These are phyloP conservation scores for Scheffersomyces stambukii DNA, from an alignment of 1,139 yeast species.

Conservation along the genomic window DNA sequence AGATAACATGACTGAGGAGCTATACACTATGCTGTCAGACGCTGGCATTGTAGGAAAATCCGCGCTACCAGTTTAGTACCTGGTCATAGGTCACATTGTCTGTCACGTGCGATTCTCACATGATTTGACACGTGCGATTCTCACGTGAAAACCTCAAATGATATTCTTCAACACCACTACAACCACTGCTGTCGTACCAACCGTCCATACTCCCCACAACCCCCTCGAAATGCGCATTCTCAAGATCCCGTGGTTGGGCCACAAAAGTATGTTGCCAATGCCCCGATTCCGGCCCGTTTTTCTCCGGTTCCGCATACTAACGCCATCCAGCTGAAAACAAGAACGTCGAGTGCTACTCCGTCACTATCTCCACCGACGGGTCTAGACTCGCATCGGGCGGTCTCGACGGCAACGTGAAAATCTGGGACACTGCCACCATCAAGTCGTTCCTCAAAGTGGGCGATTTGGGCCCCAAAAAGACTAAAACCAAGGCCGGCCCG, in stretches of 20 bases:
- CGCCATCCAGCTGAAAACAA: conserved; percentile 60
- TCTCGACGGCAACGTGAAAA: conserved; percentile 85
- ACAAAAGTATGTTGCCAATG: conserved; percentile 52
- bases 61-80: too few species aligned
- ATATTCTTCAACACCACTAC: too few species aligned
- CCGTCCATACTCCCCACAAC: background rate
- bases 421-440: conserved; percentile 69
- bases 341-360: conserved; percentile 79
- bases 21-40: too few species aligned
- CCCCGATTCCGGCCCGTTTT: too few species aligned
- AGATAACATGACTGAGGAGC: too few species aligned
- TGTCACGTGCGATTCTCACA: too few species aligned
- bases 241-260: conserved; percentile 83
- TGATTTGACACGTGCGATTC: too few species aligned
- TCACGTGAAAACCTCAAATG: too few species aligned
- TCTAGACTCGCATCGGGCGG: conserved; percentile 91
- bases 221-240: conserved; percentile 57
- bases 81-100: too few species aligned
- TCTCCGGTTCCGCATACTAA: conserved; percentile 1
- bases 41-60: too few species aligned
- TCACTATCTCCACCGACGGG: conserved; percentile 79
- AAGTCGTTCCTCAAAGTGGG: conserved; percentile 15
- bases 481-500: conserved; percentile 4
- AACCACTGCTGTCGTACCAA: too few species aligned
- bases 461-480: conserved; percentile 2